Evolutionary conservation across 2,329 filamentous ascomycete species (phyloP).

Genomic region (Ceratocystis destructans): DNA sequence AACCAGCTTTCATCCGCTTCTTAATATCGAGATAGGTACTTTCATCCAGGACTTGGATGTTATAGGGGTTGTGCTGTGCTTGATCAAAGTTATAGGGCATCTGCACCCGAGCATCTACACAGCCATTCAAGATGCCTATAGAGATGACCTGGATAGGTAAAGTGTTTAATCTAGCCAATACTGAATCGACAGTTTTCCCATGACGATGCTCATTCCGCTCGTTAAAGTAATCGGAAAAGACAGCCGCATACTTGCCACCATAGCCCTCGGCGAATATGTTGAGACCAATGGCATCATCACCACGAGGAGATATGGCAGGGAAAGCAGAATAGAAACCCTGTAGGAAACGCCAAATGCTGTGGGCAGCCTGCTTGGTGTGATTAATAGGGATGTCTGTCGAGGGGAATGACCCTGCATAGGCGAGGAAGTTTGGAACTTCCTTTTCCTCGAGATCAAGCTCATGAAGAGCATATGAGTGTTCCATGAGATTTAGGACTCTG

Average conservation of each 20-base stretch:
- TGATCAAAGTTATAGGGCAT: conserved; percentile 42
- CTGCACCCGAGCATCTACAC: conserved; percentile 52
- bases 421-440: conserved; percentile 24
- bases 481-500: conserved; percentile 40
- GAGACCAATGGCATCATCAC: conserved; percentile 24
- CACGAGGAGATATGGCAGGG: conserved; percentile 36
- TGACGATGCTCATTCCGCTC: conserved; percentile 43
- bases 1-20: conserved; percentile 22
- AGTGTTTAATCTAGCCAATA: not conserved
- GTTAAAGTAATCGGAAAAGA: conserved; percentile 46
- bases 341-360: conserved; percentile 51
- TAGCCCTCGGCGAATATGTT: conserved; percentile 58
- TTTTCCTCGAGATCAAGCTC: conserved; percentile 29
- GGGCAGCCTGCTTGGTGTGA: conserved; percentile 42
- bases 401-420: conserved; percentile 16
- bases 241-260: conserved; percentile 55
- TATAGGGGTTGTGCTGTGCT: conserved; percentile 52
- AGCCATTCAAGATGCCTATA: conserved; percentile 58
- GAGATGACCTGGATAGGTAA: conserved; percentile 38
- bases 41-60: conserved; percentile 39
- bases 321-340: conserved; percentile 47
- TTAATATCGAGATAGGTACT: not conserved
- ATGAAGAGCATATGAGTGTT: conserved; percentile 24
- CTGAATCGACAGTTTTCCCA: no score
- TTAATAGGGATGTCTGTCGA: conserved; percentile 33